These are phyloP conservation scores for Hemileccinum impolitum DNA, from an alignment of 768 basidiomycete species.

Conservation along the genomic window DNA sequence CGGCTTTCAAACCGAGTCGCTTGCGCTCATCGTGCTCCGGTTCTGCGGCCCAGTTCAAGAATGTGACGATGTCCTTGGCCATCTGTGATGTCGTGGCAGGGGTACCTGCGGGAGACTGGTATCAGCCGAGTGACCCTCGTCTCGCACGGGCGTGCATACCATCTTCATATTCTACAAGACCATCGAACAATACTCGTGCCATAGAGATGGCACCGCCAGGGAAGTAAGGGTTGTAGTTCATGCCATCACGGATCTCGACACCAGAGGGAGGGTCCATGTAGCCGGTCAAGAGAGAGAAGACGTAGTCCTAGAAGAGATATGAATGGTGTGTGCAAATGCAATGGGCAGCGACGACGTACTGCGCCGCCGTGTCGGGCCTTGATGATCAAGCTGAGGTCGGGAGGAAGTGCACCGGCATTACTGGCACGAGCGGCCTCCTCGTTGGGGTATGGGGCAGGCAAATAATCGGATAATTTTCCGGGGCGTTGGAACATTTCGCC, in stretches of 20 bases:
- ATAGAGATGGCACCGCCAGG: conserved; percentile 98
- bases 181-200: conserved; percentile 95
- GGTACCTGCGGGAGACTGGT: conserved; percentile 54
- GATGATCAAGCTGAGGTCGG: conserved; percentile 94
- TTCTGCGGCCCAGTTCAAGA: conserved; percentile 96
- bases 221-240: conserved; percentile 99
- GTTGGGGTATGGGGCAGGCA: conserved; percentile 94
- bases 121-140: conserved; percentile 4
- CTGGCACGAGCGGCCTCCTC: conserved; percentile 95
- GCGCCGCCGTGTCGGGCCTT: conserved; percentile 97
- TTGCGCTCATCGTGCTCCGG: conserved; percentile 98
- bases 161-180: conserved; percentile 94
- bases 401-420: conserved; percentile 94
- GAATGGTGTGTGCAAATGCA: neutral
- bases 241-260: conserved; percentile 90
- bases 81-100: conserved; percentile 97
- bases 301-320: conserved; percentile 68
- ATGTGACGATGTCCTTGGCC: conserved; percentile 97
- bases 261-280: conserved; percentile 96
- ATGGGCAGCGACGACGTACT: conserved; percentile 47
- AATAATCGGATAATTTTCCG: conserved; percentile 96
- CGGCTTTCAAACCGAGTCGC: conserved; percentile 93
- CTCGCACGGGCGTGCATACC: conserved; percentile 46
- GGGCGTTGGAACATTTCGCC: conserved; percentile 99
- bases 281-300: conserved; percentile 95